These are phyloP conservation scores for Komagataella phaffii DNA, from an alignment of 805 yeast species.

Conservation along the genomic window DNA sequence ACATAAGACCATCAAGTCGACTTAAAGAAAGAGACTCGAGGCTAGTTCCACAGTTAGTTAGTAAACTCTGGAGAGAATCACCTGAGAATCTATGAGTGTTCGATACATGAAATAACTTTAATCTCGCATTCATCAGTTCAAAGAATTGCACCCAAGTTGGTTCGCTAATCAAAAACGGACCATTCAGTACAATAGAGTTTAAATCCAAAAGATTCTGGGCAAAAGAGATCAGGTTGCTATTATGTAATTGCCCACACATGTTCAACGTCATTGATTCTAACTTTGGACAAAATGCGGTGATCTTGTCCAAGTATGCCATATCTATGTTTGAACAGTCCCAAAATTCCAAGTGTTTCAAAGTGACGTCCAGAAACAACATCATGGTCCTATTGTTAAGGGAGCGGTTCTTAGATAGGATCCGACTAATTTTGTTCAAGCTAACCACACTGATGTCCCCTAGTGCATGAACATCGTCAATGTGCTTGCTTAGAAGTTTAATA, in stretches of 20 bases:
- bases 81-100: constrained; percentile 78
- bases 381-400: constrained; percentile 64
- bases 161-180: constrained; percentile 78
- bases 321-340: constrained; percentile 88
- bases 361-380: constrained; percentile 56
- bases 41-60: constrained; percentile 45
- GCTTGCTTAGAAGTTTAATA: constrained; percentile 48
- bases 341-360: constrained; percentile 45
- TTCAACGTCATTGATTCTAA: constrained; percentile 51
- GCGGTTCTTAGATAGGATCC: constrained; percentile 72
- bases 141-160: constrained; percentile 69
- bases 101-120: constrained; percentile 47
- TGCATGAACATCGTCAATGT: constrained; percentile 64
- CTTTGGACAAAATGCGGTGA: constrained; percentile 72
- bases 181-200: constrained; percentile 54
- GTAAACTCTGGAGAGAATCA: constrained; percentile 45
- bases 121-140: constrained; percentile 35
- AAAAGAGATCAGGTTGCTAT: constrained; percentile 56
- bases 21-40: constrained; percentile 48
- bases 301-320: constrained; percentile 46
- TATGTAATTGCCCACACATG: constrained; percentile 91
- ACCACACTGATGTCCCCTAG: constrained; percentile 77
- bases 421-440: constrained; percentile 59
- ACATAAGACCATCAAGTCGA: constrained; percentile 59
- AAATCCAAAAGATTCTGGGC: constrained; percentile 44